Evolutionary conservation across 2,329 filamentous ascomycete species (phyloP).

Genomic region (Teratosphaeria zuluensis): DNA sequence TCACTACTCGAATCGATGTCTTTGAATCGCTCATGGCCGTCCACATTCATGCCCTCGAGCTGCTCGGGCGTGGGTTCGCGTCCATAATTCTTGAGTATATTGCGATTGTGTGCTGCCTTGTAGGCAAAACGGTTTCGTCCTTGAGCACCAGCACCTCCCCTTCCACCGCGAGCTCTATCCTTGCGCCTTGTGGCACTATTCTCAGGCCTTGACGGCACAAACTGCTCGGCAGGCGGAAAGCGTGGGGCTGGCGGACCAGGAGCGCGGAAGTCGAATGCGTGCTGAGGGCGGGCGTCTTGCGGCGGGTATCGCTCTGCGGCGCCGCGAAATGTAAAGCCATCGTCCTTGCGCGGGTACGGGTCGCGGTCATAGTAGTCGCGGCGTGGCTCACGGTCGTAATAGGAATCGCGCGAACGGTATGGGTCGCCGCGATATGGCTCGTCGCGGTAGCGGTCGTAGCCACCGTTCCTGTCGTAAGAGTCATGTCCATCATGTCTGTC

Average conservation of each 20-base stretch:
- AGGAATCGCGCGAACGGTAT: not conserved
- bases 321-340: conserved; percentile 17
- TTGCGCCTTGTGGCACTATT: conserved; percentile 1
- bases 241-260: conserved; percentile 11
- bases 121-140: conserved; percentile 11
- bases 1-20: conserved; percentile 33
- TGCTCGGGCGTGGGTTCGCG: conserved; percentile 36
- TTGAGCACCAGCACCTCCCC: not conserved
- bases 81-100: conserved; percentile 30
- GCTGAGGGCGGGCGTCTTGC: conserved; percentile 5
- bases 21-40: conserved; percentile 32
- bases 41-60: conserved; percentile 31
- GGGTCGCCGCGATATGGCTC: not conserved
- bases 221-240: conserved; percentile 11
- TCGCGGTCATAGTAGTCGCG: not conserved
- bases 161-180: not conserved
- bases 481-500: not conserved
- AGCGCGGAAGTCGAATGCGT: conserved; percentile 18
- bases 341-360: not conserved
- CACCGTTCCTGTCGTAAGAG: not conserved
- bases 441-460: not conserved
- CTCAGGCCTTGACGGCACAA: conserved; percentile 7
- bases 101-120: conserved; percentile 33
- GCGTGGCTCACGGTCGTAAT: not conserved
- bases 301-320: conserved; percentile 9